phyloP scores from a whole-genome alignment of 768 basidiomycete species.

The Agaricus sinodeliciosus region DNA sequence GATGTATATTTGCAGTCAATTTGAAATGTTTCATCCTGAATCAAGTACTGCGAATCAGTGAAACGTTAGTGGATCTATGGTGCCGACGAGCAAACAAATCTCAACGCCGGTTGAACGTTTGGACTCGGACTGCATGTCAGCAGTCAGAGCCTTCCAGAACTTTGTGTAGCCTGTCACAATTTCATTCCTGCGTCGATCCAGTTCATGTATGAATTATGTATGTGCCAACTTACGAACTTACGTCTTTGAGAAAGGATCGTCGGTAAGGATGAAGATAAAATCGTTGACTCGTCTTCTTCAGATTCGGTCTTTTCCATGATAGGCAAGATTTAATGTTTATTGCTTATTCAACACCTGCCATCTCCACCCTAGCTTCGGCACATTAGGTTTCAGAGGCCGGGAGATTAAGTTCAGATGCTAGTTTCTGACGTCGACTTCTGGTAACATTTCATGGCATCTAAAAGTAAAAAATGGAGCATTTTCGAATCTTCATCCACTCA shows the following conservation, averaged over 20 bases:
- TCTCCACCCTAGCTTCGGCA: neutral
- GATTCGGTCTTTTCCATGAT: neutral
- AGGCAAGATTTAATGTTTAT: neutral
- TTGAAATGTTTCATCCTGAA: neutral
- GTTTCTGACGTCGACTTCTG: constrained; percentile 16
- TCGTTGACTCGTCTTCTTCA: neutral
- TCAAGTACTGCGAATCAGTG: too few relatives aligned
- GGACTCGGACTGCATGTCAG: neutral
- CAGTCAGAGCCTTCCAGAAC: neutral
- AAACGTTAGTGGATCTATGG: too few relatives aligned
- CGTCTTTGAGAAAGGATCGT: constrained; percentile 4
- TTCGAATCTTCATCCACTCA: neutral
- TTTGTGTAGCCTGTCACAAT: too few relatives aligned
- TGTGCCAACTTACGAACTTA: neutral
- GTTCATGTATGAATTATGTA: neutral
- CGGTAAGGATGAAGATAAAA: neutral
- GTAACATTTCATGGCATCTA: neutral
- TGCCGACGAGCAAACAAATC: too few relatives aligned
- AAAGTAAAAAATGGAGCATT: neutral
- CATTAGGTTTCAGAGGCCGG: constrained; percentile 20
- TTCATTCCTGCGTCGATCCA: too few relatives aligned
- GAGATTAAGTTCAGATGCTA: constrained; percentile 31
- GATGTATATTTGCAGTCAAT: neutral
- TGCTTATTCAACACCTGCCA: neutral
- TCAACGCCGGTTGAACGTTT: neutral